Conservation (phyloP, 768 basidiomycete genomes). For the Pholiota molesta region DNA sequence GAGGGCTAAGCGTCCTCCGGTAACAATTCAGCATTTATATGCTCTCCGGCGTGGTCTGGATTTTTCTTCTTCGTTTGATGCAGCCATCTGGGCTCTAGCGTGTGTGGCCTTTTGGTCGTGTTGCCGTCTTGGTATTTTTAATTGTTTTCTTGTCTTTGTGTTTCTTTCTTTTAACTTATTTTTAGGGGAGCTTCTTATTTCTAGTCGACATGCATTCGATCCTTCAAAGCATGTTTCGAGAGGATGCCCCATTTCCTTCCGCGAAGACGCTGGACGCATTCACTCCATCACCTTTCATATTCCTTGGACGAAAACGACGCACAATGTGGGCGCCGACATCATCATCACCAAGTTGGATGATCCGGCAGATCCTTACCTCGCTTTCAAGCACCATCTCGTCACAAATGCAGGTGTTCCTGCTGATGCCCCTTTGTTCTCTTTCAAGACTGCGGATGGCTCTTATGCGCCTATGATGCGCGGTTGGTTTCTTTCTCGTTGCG, state of each 20-base stretch:
- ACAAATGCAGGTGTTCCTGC: neutral
- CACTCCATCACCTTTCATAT: constrained; percentile 29
- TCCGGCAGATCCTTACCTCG: constrained; percentile 1
- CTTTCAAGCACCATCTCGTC: neutral
- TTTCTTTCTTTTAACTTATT: too few relatives aligned
- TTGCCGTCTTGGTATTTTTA: too few relatives aligned
- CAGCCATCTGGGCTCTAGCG: constrained; percentile 35
- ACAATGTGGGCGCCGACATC: constrained; percentile 27
- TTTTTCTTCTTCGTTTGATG: constrained; percentile 22
- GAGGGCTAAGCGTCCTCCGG: constrained; percentile 16
- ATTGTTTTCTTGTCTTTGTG: too few relatives aligned
- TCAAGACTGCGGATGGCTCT: too few relatives aligned
- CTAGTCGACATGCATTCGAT: constrained; percentile 12
- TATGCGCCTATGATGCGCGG: neutral
- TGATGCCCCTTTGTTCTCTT: constrained; percentile 31
- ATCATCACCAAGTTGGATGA: constrained; percentile 19
- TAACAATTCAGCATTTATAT: constrained; percentile 16
- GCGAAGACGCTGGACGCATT: constrained; percentile 12
- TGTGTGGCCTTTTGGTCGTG: constrained; percentile 37
- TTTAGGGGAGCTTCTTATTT: constrained; percentile 31
- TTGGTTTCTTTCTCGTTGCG: constrained; percentile 9
- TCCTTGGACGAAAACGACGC: constrained; percentile 39
- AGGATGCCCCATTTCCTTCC: constrained; percentile 29
- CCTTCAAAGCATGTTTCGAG: constrained; percentile 22
- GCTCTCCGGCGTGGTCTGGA: constrained; percentile 11